Conservation (phyloP, 768 basidiomycete genomes). For the Russula griseocarnosa region DNA sequence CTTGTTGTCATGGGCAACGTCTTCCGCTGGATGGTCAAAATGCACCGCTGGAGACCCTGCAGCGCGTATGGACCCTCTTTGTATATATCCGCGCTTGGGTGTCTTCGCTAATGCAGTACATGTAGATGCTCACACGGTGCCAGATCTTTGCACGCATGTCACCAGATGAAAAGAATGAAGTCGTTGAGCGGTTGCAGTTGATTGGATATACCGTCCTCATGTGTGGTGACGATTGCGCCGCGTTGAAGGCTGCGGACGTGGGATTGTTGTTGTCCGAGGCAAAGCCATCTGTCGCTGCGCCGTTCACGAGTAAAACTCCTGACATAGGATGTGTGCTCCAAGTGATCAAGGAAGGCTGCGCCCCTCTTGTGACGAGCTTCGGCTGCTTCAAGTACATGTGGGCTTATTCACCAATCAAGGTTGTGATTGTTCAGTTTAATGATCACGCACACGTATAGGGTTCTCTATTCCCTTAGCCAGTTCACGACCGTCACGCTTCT, state of each 20-base stretch:
- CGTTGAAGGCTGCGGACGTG: constrained; percentile 96
- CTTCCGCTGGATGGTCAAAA: constrained; percentile 98
- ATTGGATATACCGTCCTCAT: constrained; percentile 96
- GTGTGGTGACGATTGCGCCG: constrained; percentile 99
- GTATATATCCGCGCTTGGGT: background rate
- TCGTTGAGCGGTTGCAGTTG: constrained; percentile 88
- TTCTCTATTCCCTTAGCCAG: constrained; percentile 95
- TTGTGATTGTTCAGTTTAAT: constrained; percentile 11
- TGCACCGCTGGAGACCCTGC: constrained; percentile 88
- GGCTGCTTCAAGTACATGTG: constrained; percentile 99
- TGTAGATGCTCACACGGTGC: constrained; percentile 93
- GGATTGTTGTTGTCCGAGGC: constrained; percentile 96
- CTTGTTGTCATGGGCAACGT: constrained; percentile 92
- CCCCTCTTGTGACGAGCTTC: constrained; percentile 95
- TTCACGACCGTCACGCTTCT: constrained; percentile 96
- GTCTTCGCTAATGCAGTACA: constrained; percentile 1
- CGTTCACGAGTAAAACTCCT: constrained; percentile 89
- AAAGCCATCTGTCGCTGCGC: constrained; percentile 96
- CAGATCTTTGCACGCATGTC: constrained; percentile 99
- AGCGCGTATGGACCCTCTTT: constrained; percentile 59
- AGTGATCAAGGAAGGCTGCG: constrained; percentile 93
- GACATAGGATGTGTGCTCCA: constrained; percentile 96
- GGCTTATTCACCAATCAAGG: constrained; percentile 34
- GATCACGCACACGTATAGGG: constrained; percentile 53
- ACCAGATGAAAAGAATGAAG: constrained; percentile 98